phyloP scores from a whole-genome alignment of 1,284 basidiomycete species.

The Athelia sp. region DNA sequence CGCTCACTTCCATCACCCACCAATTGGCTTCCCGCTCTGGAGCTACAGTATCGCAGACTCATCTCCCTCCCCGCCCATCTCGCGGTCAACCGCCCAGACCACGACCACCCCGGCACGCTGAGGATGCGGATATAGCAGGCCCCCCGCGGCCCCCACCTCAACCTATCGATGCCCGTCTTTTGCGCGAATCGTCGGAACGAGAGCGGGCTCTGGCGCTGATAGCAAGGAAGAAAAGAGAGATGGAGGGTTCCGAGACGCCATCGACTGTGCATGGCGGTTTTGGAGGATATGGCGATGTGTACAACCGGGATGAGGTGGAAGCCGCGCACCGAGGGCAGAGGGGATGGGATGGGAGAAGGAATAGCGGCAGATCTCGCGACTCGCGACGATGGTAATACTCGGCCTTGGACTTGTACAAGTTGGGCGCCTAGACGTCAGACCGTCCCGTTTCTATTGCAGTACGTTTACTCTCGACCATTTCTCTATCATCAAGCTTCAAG shows the following conservation, averaged over 20 bases:
- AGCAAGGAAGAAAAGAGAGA: conserved; percentile 54
- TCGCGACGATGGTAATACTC: too few relatives aligned
- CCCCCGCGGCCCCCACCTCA: conserved; percentile 22
- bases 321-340: conserved; percentile 48
- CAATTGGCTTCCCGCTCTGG: conserved; percentile 43
- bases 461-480: too few relatives aligned
- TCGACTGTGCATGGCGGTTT: conserved; percentile 57
- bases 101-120: too few relatives aligned
- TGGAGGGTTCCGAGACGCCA: conserved; percentile 60
- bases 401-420: too few relatives aligned
- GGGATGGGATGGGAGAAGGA: not conserved
- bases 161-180: conserved; percentile 50
- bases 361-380: not conserved
- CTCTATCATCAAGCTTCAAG: too few relatives aligned
- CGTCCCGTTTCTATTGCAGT: too few relatives aligned
- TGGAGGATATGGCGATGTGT: conserved; percentile 62
- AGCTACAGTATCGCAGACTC: conserved; percentile 16
- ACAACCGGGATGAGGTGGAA: conserved; percentile 64
- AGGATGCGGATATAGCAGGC: too few relatives aligned
- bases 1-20: conserved; percentile 68
- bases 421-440: too few relatives aligned
- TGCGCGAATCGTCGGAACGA: conserved; percentile 69
- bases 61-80: conserved; percentile 12
- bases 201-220: conserved; percentile 68
- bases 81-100: too few relatives aligned